Evolutionary conservation across 192 early-diverging fungal genomes (phyloP).

Genomic region (Backusella morwellensis): DNA sequence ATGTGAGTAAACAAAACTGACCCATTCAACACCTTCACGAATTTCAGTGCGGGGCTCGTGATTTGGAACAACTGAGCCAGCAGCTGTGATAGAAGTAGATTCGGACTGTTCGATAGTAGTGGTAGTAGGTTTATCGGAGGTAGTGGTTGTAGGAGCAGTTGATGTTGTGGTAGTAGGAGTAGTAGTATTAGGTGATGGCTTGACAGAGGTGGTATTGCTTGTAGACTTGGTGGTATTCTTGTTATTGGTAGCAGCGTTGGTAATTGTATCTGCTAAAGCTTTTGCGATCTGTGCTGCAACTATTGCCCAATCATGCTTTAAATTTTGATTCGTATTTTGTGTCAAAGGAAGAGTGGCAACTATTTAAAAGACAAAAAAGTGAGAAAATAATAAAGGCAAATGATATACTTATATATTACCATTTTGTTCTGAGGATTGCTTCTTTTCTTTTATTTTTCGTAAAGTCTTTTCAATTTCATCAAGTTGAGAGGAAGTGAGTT

Average conservation of each 20-base stretch:
- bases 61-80: conserved; percentile 12
- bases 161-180: background rate
- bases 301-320: conserved; percentile 15
- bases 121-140: background rate
- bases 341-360: background rate
- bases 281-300: conserved; percentile 18
- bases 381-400: background rate
- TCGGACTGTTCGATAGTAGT: background rate
- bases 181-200: background rate
- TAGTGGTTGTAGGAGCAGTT: background rate
- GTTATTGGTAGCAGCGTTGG: background rate
- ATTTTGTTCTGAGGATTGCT: background rate
- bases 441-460: conserved; percentile 24
- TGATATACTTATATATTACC: conserved; percentile 1
- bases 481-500: conserved; percentile 18
- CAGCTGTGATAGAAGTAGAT: conserved; percentile 8
- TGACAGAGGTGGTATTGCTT: background rate
- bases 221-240: conserved; percentile 1
- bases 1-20: conserved; percentile 63
- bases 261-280: conserved; percentile 13
- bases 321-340: background rate
- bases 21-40: conserved; percentile 60
- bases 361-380: background rate
- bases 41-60: conserved; percentile 35
- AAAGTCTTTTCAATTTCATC: conserved; percentile 20